phyloP scores from a whole-genome alignment of 1,284 basidiomycete genomes.

The Ganoderma sinense region DNA sequence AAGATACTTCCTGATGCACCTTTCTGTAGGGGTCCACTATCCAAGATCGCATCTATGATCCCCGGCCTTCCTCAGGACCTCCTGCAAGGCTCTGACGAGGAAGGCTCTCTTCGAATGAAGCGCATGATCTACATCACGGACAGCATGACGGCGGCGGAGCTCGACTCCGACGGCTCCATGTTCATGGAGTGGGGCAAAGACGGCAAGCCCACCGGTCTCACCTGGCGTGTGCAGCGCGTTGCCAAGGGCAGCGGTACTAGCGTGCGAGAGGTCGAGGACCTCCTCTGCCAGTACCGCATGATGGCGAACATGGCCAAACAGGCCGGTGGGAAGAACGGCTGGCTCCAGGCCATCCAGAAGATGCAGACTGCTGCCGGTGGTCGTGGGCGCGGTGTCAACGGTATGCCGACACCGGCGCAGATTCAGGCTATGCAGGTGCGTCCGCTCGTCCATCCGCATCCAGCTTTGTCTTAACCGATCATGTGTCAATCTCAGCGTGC shows the following conservation, averaged over 20 bases:
- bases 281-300: slow-evolving; percentile 95
- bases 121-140: slow-evolving; percentile 99
- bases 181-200: slow-evolving; percentile 89
- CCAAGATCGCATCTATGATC: slow-evolving; percentile 99
- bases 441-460: slow-evolving; percentile 13
- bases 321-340: slow-evolving; percentile 96
- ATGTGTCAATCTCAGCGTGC: slow-evolving; percentile 60
- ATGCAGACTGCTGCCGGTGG: slow-evolving; percentile 88
- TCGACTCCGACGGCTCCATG: slow-evolving; percentile 94
- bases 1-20: slow-evolving; percentile 3
- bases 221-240: slow-evolving; percentile 89
- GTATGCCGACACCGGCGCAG: slow-evolving; percentile 91
- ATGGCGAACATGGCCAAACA: slow-evolving; percentile 98
- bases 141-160: slow-evolving; percentile 93
- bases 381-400: slow-evolving; percentile 83
- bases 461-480: not conserved
- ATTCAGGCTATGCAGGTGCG: slow-evolving; percentile 90
- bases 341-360: slow-evolving; percentile 90
- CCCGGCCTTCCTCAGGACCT: slow-evolving; percentile 93
- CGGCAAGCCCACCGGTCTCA: slow-evolving; percentile 83
- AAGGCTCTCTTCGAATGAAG: slow-evolving; percentile 92
- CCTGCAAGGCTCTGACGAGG: slow-evolving; percentile 91
- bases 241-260: slow-evolving; percentile 96
- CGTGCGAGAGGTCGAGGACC: slow-evolving; percentile 96
- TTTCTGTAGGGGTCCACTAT: slow-evolving; percentile 87